Base-by-base conservation (phyloP, 2,329 filamentous ascomycete species). In the Penicillium sclerotigenum region DNA sequence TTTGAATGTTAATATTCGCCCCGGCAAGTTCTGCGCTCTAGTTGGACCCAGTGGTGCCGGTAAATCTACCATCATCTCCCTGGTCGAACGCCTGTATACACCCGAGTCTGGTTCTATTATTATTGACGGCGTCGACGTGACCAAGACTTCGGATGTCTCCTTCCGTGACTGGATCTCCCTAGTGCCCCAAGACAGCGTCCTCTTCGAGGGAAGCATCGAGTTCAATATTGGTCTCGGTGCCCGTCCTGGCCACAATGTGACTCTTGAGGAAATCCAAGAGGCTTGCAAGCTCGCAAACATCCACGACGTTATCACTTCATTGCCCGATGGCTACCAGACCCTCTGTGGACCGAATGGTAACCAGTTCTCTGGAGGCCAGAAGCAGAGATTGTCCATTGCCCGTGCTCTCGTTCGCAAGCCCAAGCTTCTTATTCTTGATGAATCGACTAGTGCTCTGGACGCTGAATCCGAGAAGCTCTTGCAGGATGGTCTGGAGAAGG, bases 11-110 rank as follows among this genome's bases (percentile, higher is more conserved):
- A 77, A 79, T 2, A 81, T 88, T 28, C 59, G 55, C 10, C 68
- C 72, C 0, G 73, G 73, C 5, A 61, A 73, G 51, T 79, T 77
- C 61, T 75, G 69, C 14, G 79, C 79, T 2, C 74, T 81, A 16
- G 86, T 92, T 89, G 86, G 87, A 0, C 83, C 85, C 4, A 86
- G 83, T 0, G 87, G 86, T 4, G 83, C 85, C 1, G 86, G 86
- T 2, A 89, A 89, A 67, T 87, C 83, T 0, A 88, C 86, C 28
- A 83, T 87, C 48, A 79, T 88, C 63, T 80, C 83, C 1, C 63
- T 81, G 7, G 63, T 80, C 1, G 80, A 85, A 64, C 78, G 82
- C 4, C 78, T 86, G 53, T 86, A 86, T 66, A 71, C 66, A 0
- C 79, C 82, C 0, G 71, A 75, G 2, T 74, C 77, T 0, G 84